Conservation (phyloP, 768 basidiomycete genomes). For the Punctularia strigosozonata region DNA sequence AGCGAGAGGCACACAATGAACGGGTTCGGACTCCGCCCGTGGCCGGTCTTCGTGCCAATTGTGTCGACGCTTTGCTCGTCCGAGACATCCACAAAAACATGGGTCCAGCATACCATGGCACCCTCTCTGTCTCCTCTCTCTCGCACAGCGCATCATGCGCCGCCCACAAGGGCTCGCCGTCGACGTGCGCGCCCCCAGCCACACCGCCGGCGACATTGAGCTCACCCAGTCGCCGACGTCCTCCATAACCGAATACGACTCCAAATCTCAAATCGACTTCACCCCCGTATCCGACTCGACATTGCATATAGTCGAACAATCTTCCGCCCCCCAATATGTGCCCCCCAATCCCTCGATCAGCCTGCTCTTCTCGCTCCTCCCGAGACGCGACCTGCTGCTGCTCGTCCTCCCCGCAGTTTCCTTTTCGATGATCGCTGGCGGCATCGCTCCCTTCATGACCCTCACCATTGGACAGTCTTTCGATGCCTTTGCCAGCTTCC, state of each 20-base stretch:
- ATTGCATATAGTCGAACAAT: conserved; percentile 13
- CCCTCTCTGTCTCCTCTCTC: conserved; percentile 1
- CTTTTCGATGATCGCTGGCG: conserved; percentile 52
- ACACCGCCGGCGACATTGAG: conserved; percentile 3
- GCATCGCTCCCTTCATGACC: conserved; percentile 81
- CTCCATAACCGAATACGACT: neutral
- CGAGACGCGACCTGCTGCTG: conserved; percentile 39
- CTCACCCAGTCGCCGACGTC: conserved; percentile 4
- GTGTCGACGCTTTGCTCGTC: neutral
- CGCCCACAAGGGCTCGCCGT: conserved; percentile 12
- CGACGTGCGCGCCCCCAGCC: conserved; percentile 8
- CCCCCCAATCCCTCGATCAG: conserved; percentile 40
- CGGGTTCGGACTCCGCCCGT: too few species aligned
- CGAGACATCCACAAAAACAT: neutral
- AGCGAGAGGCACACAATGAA: too few species aligned
- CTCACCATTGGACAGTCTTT: conserved; percentile 69
- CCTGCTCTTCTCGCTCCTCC: conserved; percentile 57
- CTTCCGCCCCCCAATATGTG: conserved; percentile 12
- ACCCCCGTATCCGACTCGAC: conserved; percentile 11
- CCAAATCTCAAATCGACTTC: conserved; percentile 8
- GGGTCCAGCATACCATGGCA: neutral
- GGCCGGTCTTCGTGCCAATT: neutral
- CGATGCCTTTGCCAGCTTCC: conserved; percentile 54
- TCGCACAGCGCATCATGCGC: conserved; percentile 9
- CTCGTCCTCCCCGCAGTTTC: conserved; percentile 54